Conservation (phyloP, 2,329 filamentous ascomycete genomes). For the Aureobasidium namibiae region DNA sequence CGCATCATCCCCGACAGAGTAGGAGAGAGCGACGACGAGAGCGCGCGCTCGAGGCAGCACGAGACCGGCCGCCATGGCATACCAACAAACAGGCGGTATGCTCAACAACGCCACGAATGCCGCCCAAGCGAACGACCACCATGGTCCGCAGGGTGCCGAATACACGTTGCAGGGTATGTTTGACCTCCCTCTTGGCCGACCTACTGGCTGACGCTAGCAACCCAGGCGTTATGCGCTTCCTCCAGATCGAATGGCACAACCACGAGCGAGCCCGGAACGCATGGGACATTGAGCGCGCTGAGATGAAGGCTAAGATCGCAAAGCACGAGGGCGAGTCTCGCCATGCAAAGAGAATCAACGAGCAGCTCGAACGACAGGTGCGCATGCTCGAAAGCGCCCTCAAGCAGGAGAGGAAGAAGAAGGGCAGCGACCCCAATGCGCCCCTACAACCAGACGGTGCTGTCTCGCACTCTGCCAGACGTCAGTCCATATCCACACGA, state of each 20-base stretch:
- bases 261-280: constrained; percentile 96
- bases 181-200: neutral
- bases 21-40: neutral
- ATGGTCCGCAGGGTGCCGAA: constrained; percentile 54
- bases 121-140: constrained; percentile 38
- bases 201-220: neutral
- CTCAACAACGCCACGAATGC: constrained; percentile 39
- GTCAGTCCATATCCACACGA: constrained; percentile 15
- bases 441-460: neutral
- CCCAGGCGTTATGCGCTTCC: constrained; percentile 93
- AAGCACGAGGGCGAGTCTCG: constrained; percentile 83
- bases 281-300: constrained; percentile 97
- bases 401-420: constrained; percentile 69
- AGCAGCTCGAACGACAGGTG: constrained; percentile 84
- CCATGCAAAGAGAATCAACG: constrained; percentile 79
- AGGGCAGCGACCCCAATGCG: constrained; percentile 24
- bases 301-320: constrained; percentile 97
- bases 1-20: neutral
- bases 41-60: neutral
- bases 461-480: constrained; percentile 21
- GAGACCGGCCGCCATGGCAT: constrained; percentile 48
- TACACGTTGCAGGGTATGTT: constrained; percentile 60
- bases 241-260: constrained; percentile 98
- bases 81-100: constrained; percentile 60
- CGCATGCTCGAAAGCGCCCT: constrained; percentile 81